Evolutionary conservation across 805 yeast genomes (phyloP), one percentile per base, ranked within the genome.

Genomic region (Candida oleophila): DNA sequence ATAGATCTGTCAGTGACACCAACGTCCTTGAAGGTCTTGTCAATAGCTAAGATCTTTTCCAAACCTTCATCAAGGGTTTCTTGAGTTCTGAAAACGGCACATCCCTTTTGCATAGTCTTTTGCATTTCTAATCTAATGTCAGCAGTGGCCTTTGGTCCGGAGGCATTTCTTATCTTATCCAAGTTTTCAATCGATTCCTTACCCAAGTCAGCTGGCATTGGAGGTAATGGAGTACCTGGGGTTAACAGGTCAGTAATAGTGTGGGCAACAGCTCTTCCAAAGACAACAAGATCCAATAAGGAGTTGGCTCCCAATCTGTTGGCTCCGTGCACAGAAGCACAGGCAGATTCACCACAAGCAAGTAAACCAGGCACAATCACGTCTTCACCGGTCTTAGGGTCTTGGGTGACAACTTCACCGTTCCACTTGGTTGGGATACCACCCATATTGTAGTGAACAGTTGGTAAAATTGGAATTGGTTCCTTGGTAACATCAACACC

Each of bases 401-500:
- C 89, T 60, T 85, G 65, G 41, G 89, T 89, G 53, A 92, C 67
- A 44, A 83, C 97, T 76, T 92, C 97, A 77, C 98, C 99, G 55
- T 85, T 87, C 87, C 89, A 94, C 71, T 86, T 89, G 56, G 99
- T 94, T 70, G 99, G 99, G 56, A 92, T 89, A 83, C 98, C 98
- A 73, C 99, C 99, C 99, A 92, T 92, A 75, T 92, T 92, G 80
- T 94, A 92, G 75, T 92, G 99, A 51, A 94, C 99, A 55, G 99
- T 92, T 60, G 99, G 99, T 59, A 94, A 73, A 60, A 92, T 91
- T 60, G 98, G 99, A 68, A 94, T 94, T 64, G 99, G 99, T 76
- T 92, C 97, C 78, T 94, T 94, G 49, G 99, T 94, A 55, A 92
- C 98, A 73, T 92, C 99, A 55, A 92, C 99, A 80, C 99, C 99